These are phyloP conservation scores for Harringtonia lauricola DNA, from an alignment of 2,329 filamentous ascomycete species.

Conservation along the genomic window DNA sequence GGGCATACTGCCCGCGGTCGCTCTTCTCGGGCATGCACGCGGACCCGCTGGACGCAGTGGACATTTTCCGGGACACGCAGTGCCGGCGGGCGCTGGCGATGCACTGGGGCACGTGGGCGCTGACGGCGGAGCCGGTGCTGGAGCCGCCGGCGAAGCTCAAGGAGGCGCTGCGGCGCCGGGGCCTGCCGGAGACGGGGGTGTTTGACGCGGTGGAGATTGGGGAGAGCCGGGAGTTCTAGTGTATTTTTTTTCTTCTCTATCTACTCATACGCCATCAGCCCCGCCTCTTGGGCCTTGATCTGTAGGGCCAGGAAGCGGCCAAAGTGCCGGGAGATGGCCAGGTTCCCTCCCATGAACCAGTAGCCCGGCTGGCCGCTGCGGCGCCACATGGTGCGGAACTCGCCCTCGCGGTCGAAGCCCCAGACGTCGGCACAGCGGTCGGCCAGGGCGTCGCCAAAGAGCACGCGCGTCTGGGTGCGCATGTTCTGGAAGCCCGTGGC, in stretches of 20 bases:
- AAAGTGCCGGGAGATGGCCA: constrained; percentile 50
- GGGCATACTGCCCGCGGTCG: constrained; percentile 65
- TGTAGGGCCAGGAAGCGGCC: constrained; percentile 41
- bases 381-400: constrained; percentile 47
- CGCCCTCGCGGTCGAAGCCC: constrained; percentile 45
- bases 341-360: constrained; percentile 55
- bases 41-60: constrained; percentile 76
- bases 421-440: constrained; percentile 47
- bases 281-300: constrained; percentile 29
- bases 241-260: not conserved
- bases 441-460: constrained; percentile 52
- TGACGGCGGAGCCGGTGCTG: constrained; percentile 75
- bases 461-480: constrained; percentile 45
- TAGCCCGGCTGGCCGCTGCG: constrained; percentile 50
- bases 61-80: constrained; percentile 76
- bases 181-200: constrained; percentile 56
- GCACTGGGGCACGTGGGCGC: constrained; percentile 85
- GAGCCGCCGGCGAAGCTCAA: constrained; percentile 68
- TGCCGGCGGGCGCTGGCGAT: constrained; percentile 74
- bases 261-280: constrained; percentile 6
- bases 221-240: constrained; percentile 60
- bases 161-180: constrained; percentile 58
- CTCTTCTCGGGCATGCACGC: constrained; percentile 77
- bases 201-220: constrained; percentile 82
- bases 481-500: constrained; percentile 55